These are phyloP conservation scores for Trichosanthes truncata DNA, from an alignment of 306 rosid genomes.

Conservation along the genomic window DNA sequence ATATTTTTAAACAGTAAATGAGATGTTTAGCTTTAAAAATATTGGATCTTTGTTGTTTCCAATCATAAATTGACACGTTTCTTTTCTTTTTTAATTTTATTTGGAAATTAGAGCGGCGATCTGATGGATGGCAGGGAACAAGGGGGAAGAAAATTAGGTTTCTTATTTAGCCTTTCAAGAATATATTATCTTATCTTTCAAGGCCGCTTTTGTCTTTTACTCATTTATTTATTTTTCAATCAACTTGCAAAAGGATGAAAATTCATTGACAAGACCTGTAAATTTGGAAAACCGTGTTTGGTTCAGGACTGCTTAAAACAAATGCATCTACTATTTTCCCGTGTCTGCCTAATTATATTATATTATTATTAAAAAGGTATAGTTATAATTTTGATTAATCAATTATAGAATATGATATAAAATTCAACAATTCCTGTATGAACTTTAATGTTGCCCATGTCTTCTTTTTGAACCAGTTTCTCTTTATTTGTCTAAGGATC, in stretches of 20 bases:
- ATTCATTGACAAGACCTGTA: not conserved
- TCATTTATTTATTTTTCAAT: not conserved
- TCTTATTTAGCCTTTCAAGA: not conserved
- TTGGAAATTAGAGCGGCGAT: not conserved
- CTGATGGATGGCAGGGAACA: not conserved
- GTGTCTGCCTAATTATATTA: not conserved
- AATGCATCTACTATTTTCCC: not conserved
- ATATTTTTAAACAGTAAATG: not conserved
- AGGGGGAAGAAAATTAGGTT: not conserved
- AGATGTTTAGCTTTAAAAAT: not conserved
- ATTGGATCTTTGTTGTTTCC: not conserved
- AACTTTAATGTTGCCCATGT: not conserved
- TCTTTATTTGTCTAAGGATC: not conserved
- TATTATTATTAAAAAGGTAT: not conserved
- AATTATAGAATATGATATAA: not conserved
- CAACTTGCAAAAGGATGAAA: not conserved
- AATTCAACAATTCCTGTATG: not conserved
- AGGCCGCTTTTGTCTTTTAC: not conserved
- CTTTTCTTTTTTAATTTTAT: not conserved
- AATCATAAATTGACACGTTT: not conserved
- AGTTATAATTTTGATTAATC: not conserved
- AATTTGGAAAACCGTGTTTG: not conserved
- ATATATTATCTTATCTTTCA: not conserved
- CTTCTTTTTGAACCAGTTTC: not conserved
- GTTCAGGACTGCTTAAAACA: not conserved